Evolutionary conservation across 2,329 filamentous ascomycete genomes (phyloP), one percentile per base, ranked within the genome.

Genomic region (Domatiomyces globalis): DNA sequence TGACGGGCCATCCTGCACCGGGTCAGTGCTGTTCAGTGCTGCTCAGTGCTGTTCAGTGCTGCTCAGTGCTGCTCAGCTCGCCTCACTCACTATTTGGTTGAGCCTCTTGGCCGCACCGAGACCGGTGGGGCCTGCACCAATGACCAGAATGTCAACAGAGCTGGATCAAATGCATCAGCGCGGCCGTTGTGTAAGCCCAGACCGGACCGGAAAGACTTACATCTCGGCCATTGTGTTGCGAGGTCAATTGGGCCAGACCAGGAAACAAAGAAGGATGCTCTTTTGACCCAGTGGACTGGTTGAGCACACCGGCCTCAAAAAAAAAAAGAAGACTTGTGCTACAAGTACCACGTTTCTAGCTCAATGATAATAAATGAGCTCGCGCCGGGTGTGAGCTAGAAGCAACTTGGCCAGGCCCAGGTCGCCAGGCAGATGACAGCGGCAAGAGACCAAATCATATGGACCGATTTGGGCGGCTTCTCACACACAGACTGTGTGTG

Each of bases 21-120:
- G 3, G 33, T 39, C 33, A 39, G 33, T 4, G 18, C 17, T 46
- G 49, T 58, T 48, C 57, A 54, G 33, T n/a, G 12, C 18, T 43
- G 46, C 18, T 22, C 33, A 33, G 48, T 43, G 18, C 22, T 12
- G 19, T n/a, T 39, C 33, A 39, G 33, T 4, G 18, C 17, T 46
- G 49, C 58, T 25, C 22, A 6, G 22, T 25, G 22, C 6, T 6
- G 22, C 22, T 25, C 3, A 6, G 22, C 22, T 25, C 3, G 22
- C 22, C 22, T 25, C 57, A 67, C 83, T 62, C 77, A 96, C 92
- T 66, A 95, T 83, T 73, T 98, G 92, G 72, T 96, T 85, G 61
- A 98, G 80, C 68, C 92, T 87, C 78, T 98, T 98, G 63, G 92
- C 92, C 68, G 92, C 92, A 77, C 92, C 92, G 63, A 96, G 81